Conservation (phyloP, 768 basidiomycete genomes). For the Phaffia tasmanica region DNA sequence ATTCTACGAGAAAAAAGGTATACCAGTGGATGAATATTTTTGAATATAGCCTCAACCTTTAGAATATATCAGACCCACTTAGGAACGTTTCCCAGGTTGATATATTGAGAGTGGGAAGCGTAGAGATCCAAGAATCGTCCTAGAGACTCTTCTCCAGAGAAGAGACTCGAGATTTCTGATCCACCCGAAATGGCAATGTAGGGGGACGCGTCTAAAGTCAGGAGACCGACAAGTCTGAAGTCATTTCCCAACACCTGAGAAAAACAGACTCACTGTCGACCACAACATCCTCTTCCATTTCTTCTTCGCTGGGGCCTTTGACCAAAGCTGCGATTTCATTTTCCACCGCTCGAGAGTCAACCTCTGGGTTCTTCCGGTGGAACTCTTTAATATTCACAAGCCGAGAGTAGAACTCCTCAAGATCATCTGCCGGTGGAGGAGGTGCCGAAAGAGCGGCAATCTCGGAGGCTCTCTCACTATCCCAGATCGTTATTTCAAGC, state of each 20-base stretch:
- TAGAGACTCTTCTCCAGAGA: conserved; percentile 91
- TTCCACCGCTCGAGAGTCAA: conserved; percentile 15
- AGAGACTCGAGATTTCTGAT: conserved; percentile 46
- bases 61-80: neutral
- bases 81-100: conserved; percentile 74
- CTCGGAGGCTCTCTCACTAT: conserved; percentile 31
- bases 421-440: conserved; percentile 42
- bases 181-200: neutral
- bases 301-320: conserved; percentile 49
- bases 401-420: conserved; percentile 90
- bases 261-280: conserved; percentile 58
- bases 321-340: conserved; percentile 17
- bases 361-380: conserved; percentile 86
- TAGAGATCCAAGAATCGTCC: conserved; percentile 93
- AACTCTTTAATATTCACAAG: conserved; percentile 93
- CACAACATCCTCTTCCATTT: conserved; percentile 73
- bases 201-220: conserved; percentile 38
- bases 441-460: conserved; percentile 33
- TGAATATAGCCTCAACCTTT: neutral
- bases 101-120: conserved; percentile 71
- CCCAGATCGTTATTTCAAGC: neutral
- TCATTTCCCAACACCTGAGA: conserved; percentile 6
- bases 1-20: conserved; percentile 40
- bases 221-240: neutral
- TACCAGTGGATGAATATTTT: neutral